These are phyloP conservation scores for Neurospora sp. DNA, from an alignment of 495 filamentous ascomycete genomes.

Conservation along the genomic window DNA sequence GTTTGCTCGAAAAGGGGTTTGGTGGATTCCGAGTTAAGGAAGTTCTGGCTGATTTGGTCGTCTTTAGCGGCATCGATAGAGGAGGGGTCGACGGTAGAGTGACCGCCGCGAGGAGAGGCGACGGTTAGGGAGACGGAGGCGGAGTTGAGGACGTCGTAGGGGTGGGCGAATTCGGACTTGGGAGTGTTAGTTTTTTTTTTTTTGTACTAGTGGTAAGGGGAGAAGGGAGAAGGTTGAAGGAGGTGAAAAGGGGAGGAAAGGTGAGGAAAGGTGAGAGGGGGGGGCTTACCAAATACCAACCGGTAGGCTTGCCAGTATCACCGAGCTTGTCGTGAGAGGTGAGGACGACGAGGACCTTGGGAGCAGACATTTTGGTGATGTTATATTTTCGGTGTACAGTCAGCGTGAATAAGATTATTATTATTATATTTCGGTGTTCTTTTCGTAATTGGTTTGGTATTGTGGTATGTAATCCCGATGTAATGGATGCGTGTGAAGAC, in stretches of 20 bases:
- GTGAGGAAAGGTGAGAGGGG: no score
- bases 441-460: neutral
- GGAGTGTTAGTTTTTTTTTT: neutral
- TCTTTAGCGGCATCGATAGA: constrained; percentile 52
- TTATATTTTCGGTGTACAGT: no score
- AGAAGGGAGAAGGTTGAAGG: neutral
- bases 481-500: neutral
- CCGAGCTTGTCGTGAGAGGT: constrained; percentile 50
- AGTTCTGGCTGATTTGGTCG: constrained; percentile 38
- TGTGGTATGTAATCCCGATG: neutral
- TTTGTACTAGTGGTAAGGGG: neutral
- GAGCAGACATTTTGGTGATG: constrained; percentile 25
- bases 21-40: constrained; percentile 36
- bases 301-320: constrained; percentile 43
- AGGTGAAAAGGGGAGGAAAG: neutral
- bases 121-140: constrained; percentile 46
- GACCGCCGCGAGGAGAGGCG: constrained; percentile 59
- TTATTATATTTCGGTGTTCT: neutral
- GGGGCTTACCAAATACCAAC: constrained; percentile 52
- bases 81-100: constrained; percentile 53
- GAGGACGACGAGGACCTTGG: constrained; percentile 60
- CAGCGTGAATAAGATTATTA: no score
- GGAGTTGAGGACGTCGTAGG: constrained; percentile 45
- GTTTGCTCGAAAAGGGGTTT: constrained; percentile 55
- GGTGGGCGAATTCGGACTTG: constrained; percentile 63